phyloP scores from a whole-genome alignment of 805 yeast genomes.

The Dipodascus albidus region DNA sequence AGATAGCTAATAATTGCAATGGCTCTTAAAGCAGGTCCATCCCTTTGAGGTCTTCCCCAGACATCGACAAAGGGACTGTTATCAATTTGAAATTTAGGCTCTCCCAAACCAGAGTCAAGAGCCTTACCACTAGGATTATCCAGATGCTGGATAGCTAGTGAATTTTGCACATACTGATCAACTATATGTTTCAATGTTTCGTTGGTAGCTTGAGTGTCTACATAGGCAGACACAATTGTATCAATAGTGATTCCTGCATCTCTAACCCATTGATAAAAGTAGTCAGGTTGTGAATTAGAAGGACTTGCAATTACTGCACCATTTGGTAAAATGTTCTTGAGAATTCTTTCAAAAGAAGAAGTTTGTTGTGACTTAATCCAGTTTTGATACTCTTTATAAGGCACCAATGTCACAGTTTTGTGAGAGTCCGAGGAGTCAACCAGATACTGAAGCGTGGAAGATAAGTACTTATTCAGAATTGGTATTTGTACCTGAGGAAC shows the following conservation, averaged over 20 bases:
- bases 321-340: constrained; percentile 36
- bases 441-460: too few species aligned
- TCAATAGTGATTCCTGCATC: constrained; percentile 69
- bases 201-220: constrained; percentile 28
- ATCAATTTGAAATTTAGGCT: constrained; percentile 73
- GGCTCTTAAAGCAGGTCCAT: constrained; percentile 82
- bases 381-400: constrained; percentile 30
- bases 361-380: constrained; percentile 39
- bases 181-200: constrained; percentile 25
- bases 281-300: constrained; percentile 57
- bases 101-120: constrained; percentile 52
- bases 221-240: constrained; percentile 44
- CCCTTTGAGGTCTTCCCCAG: constrained; percentile 97
- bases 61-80: constrained; percentile 46
- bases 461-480: neutral
- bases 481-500: neutral
- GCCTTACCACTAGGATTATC: constrained; percentile 56
- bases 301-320: constrained; percentile 75
- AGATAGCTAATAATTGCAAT: constrained; percentile 51
- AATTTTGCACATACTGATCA: constrained; percentile 52
- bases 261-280: constrained; percentile 83
- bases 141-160: constrained; percentile 49
- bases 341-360: constrained; percentile 34
- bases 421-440: neutral
- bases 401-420: constrained; percentile 17